These are phyloP conservation scores for Quercus alba DNA, from an alignment of 306 rosid species.

Conservation along the genomic window DNA sequence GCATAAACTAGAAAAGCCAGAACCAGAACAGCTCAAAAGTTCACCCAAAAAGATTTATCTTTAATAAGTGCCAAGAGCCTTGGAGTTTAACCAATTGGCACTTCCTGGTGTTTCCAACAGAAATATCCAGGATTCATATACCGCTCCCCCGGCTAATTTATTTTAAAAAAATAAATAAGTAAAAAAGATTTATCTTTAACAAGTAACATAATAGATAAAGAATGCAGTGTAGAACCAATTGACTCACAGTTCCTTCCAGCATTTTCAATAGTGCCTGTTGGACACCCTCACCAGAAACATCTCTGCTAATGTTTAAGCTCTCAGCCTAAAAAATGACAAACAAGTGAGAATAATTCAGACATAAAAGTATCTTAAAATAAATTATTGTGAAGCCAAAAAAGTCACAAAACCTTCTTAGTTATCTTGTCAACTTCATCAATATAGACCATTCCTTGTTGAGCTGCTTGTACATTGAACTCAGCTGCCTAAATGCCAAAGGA, in stretches of 20 bases:
- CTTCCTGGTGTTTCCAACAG: too few relatives aligned
- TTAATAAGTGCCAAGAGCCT: neutral
- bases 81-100: too few relatives aligned
- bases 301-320: constrained; percentile 90
- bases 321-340: constrained; percentile 65
- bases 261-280: constrained; percentile 96
- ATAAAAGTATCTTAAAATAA: constrained; percentile 11
- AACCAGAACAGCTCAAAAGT: neutral
- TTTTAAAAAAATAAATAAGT: too few relatives aligned
- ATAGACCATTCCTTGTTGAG: constrained; percentile 97
- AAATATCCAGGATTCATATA: too few relatives aligned
- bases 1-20: neutral
- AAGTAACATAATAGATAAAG: constrained; percentile 1
- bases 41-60: neutral
- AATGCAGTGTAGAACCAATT: constrained; percentile 2
- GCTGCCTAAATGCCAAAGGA: constrained; percentile 65
- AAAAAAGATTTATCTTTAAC: neutral
- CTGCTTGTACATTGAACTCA: constrained; percentile 94
- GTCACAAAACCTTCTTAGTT: constrained; percentile 81
- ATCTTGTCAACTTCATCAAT: constrained; percentile 99
- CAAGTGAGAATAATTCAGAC: constrained; percentile 10
- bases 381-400: neutral
- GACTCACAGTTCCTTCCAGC: constrained; percentile 99
- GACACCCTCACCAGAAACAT: constrained; percentile 98
- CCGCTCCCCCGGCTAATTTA: too few relatives aligned